Evolutionary conservation across 371 early-diverging fungal genomes (phyloP), one percentile per base, ranked within the genome.

Genomic region (Rhizopus stolonifer): DNA sequence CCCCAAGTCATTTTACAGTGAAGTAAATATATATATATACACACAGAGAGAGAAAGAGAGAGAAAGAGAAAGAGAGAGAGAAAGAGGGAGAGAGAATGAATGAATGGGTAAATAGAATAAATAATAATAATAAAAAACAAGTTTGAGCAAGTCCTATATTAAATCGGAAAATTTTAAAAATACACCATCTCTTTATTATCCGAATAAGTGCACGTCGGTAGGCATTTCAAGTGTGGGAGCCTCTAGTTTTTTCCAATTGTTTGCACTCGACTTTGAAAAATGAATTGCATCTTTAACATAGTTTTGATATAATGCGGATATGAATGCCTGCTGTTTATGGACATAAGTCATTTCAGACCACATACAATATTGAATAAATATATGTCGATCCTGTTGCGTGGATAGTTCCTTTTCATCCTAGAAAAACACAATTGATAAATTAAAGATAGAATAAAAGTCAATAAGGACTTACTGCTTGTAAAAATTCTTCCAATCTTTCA

Each of bases 371-470:
- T 53, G 64, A 24, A 70, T 72, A 53, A 70, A 74, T 11, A 69
- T 49, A 11, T 56, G 65, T 2, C 66, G 64, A 24, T 64, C 53
- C 52, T 65, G 52, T 45, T 76, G 72, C 31, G 54, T 64, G 88
- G 92, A 54, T 87, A 96, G 79, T 88, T 94, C 92, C 61, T 86
- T 77, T 78, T 98, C 69, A 90, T 95, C 91, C 95, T 97, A 83
- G 87, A 90, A 29, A 4, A 4, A 29, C 31, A 7, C 10, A 7
- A 7, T 29, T 7, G 31, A 10, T 29, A 29, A 4, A 29, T 29
- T 29, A 7, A 4, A 17, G 1, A 2, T 18, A 40, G n/a, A 13
- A 1, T 7, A 26, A 29, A 40, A n/a, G n/a, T n/a, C n/a, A n/a
- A n/a, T n/a, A n/a, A 22, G 19, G 3, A 56, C 61, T 53, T 73